phyloP scores from a whole-genome alignment of 768 basidiomycete species.

The Saitozyma podzolica region DNA sequence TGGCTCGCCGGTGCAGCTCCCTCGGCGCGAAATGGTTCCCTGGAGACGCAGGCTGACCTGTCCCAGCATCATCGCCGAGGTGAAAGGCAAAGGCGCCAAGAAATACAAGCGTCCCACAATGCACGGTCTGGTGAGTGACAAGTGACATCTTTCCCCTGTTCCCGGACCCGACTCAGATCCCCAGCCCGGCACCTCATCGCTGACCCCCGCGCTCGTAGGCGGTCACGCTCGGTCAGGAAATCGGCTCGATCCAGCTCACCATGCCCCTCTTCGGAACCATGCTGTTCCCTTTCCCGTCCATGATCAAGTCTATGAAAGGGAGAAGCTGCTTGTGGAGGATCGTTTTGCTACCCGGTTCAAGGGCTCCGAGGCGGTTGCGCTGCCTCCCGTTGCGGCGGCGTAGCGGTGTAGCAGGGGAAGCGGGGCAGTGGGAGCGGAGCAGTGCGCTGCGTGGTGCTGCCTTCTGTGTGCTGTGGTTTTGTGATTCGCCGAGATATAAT shows the following conservation, averaged over 20 bases:
- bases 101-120: slow-evolving; percentile 60
- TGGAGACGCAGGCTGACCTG: neutral
- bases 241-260: slow-evolving; percentile 26
- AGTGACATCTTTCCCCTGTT: too few species aligned
- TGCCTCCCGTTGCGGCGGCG: neutral
- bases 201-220: slow-evolving; percentile 6
- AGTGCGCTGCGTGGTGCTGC: too few species aligned
- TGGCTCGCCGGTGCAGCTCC: neutral
- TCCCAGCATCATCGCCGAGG: slow-evolving; percentile 29
- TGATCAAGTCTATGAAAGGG: slow-evolving; percentile 87
- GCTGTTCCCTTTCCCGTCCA: slow-evolving; percentile 76
- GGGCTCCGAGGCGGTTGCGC: slow-evolving; percentile 18
- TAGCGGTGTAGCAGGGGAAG: too few species aligned
- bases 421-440: too few species aligned
- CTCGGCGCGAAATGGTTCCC: neutral
- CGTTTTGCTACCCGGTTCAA: slow-evolving; percentile 72
- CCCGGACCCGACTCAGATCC: slow-evolving; percentile 53
- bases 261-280: slow-evolving; percentile 77
- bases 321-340: slow-evolving; percentile 74
- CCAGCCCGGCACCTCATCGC: neutral
- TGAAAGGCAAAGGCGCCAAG: slow-evolving; percentile 25
- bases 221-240: slow-evolving; percentile 26
- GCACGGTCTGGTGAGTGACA: slow-evolving; percentile 68
- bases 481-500: too few species aligned
- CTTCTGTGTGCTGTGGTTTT: too few species aligned